Evolutionary conservation across 1,284 basidiomycete species (phyloP).

Genomic region (Grifola frondosa): DNA sequence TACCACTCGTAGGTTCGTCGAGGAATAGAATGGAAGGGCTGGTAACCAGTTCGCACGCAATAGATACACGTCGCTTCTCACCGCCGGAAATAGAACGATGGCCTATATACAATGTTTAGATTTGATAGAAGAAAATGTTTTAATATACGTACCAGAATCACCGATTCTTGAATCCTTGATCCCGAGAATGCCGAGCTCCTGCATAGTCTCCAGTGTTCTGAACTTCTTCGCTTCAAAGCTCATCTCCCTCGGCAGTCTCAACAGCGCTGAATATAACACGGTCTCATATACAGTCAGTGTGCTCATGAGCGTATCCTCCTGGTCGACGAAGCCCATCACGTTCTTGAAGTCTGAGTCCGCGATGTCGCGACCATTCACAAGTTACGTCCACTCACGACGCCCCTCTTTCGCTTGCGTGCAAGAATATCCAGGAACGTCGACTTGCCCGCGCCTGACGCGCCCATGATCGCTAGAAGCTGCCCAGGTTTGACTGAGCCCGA

Average conservation of each 20-base stretch:
- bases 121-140: neutral
- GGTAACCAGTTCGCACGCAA: slow-evolving; percentile 98
- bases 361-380: slow-evolving; percentile 86
- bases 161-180: slow-evolving; percentile 93
- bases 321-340: slow-evolving; percentile 94
- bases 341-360: slow-evolving; percentile 76
- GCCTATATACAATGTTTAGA: slow-evolving; percentile 38
- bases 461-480: slow-evolving; percentile 93
- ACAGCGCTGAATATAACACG: slow-evolving; percentile 87
- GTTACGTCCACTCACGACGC: slow-evolving; percentile 73
- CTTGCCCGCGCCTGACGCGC: slow-evolving; percentile 95
- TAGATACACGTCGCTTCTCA: slow-evolving; percentile 93
- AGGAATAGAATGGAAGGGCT: slow-evolving; percentile 94
- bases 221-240: slow-evolving; percentile 91
- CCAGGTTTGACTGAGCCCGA: slow-evolving; percentile 85
- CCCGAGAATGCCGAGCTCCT: slow-evolving; percentile 89
- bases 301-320: slow-evolving; percentile 96
- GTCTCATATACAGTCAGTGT: slow-evolving; percentile 98
- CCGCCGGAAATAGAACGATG: slow-evolving; percentile 91
- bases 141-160: slow-evolving; percentile 59
- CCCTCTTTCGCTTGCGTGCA: slow-evolving; percentile 86
- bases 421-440: slow-evolving; percentile 96
- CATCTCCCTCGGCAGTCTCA: slow-evolving; percentile 93
- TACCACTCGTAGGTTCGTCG: slow-evolving; percentile 94
- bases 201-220: slow-evolving; percentile 92